Base-by-base conservation (phyloP, 768 basidiomycete genomes). In the Podaxis sp. region DNA sequence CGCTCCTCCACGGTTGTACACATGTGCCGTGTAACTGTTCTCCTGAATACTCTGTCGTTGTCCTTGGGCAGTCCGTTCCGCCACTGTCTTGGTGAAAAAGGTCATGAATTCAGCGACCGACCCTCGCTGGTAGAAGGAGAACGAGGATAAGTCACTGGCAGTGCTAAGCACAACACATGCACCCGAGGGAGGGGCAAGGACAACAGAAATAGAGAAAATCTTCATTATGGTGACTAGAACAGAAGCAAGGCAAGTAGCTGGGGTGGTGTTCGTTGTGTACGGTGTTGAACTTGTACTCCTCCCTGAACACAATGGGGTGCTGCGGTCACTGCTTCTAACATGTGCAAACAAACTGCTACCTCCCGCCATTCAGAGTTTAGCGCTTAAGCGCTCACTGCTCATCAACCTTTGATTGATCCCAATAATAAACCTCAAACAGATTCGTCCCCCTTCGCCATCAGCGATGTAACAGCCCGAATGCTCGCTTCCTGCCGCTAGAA, bases 1-100 rank as follows among this genome's bases (percentile, higher is more conserved):
- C 4, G 89, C 80, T n/a, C 92, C 90, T 57, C 93, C 92, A 19
- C 93, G 82, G 68, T 95, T 94, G 78, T 96, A 97, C 7, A 93
- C 93, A 79, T 98, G 95, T 0, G 94, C 95, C 15, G 87, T 90
- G 74, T 99, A 94, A 64, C 83, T 88, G 73, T 95, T 94, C 80
- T 99, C 96, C 73, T 96, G 90, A 11, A 99, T 88, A 58, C 91
- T 95, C 79, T 96, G 94, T 53, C 97, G 84, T 75, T 95, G 92
- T 17, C 94, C 95, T 64, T 87, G 86, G 5, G 83, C 80, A 15
- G 96, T 99, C 51, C 95, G 83, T 69, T 96, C 93, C 42, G 87
- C 88, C 36, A 98, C 94, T 1, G 95, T 98, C 83, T 88, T 94
- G 52, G 90, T 87, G 75, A 97, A 90, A 83, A 99, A 99, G 26